These are phyloP conservation scores for Hyaloscypha hepaticicola DNA, from an alignment of 495 filamentous ascomycete genomes.

Conservation along the genomic window DNA sequence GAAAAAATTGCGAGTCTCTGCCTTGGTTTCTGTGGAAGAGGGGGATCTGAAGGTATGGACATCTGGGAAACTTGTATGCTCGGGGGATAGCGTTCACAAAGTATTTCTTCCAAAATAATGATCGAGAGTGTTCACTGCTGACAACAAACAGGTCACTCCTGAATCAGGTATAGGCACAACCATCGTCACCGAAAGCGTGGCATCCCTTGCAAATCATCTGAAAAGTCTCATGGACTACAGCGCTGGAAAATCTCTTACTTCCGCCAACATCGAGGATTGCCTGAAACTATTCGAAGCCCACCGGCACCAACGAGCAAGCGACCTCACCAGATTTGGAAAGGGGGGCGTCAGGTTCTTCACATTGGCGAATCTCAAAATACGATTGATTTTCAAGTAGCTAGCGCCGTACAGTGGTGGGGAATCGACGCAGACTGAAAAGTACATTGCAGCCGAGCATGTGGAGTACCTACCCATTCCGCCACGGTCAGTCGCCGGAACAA, in stretches of 20 bases:
- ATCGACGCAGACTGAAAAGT: neutral
- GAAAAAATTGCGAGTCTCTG: conserved; percentile 21
- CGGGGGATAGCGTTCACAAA: conserved; percentile 48
- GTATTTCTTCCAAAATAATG: conserved; percentile 17
- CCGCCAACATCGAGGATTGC: conserved; percentile 15
- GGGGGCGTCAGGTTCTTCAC: conserved; percentile 22
- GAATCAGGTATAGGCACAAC: conserved; percentile 40
- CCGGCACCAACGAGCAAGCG: conserved; percentile 25
- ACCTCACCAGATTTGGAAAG: conserved; percentile 22
- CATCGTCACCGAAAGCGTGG: conserved; percentile 42
- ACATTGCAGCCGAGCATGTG: conserved; percentile 7
- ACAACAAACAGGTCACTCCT: conserved; percentile 32
- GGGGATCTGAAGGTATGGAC: conserved; percentile 39
- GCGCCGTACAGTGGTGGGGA: neutral
- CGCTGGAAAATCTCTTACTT: neutral
- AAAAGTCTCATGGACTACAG: neutral
- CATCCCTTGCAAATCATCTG: conserved; percentile 43
- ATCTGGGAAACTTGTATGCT: conserved; percentile 40
- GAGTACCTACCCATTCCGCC: conserved; percentile 14
- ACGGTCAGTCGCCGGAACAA: conserved; percentile 2
- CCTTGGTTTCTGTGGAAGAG: conserved; percentile 42
- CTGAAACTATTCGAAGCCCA: conserved; percentile 26
- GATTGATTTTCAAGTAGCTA: conserved; percentile 7
- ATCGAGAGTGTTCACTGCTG: neutral
- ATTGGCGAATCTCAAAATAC: conserved; percentile 15